These are phyloP conservation scores for Populus davidiana DNA, from an alignment of 345 rosid genomes.

Conservation along the genomic window DNA sequence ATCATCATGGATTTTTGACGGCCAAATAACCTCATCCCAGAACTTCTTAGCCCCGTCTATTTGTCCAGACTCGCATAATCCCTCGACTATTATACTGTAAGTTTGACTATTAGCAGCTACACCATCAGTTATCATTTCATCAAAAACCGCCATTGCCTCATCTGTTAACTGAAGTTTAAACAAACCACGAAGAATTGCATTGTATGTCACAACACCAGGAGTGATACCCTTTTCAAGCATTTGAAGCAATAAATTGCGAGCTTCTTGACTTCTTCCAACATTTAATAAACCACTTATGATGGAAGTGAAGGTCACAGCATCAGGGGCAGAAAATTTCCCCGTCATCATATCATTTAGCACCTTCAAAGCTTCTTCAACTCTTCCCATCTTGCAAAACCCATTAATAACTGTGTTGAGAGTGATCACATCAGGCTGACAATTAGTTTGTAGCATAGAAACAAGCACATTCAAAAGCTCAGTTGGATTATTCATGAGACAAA, in stretches of 20 bases:
- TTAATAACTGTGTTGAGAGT: conserved; percentile 73
- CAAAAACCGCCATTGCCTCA: conserved; percentile 53
- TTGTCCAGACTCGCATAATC: conserved; percentile 45
- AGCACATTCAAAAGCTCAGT: conserved; percentile 65
- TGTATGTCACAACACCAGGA: conserved; percentile 67
- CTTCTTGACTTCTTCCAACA: conserved; percentile 57
- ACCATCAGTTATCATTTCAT: conserved; percentile 46
- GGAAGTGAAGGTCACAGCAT: conserved; percentile 69
- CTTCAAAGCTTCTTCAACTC: conserved; percentile 65
- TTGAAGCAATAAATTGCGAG: conserved; percentile 44
- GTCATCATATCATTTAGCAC: conserved; percentile 67
- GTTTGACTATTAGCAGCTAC: conserved; percentile 52
- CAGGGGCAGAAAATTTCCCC: conserved; percentile 73
- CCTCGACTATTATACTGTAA: conserved; percentile 51
- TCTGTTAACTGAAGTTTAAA: conserved; percentile 42
- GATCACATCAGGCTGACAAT: conserved; percentile 68
- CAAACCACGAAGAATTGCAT: conserved; percentile 64
- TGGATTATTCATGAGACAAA: conserved; percentile 54
- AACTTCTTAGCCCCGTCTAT: conserved; percentile 65
- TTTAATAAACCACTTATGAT: conserved; percentile 57
- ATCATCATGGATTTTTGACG: conserved; percentile 64
- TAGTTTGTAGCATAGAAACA: conserved; percentile 69
- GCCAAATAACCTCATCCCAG: conserved; percentile 82
- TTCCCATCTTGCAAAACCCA: conserved; percentile 77
- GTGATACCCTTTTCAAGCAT: conserved; percentile 49